Conservation (phyloP, 2,329 filamentous ascomycete species). For the Alternaria sp. region DNA sequence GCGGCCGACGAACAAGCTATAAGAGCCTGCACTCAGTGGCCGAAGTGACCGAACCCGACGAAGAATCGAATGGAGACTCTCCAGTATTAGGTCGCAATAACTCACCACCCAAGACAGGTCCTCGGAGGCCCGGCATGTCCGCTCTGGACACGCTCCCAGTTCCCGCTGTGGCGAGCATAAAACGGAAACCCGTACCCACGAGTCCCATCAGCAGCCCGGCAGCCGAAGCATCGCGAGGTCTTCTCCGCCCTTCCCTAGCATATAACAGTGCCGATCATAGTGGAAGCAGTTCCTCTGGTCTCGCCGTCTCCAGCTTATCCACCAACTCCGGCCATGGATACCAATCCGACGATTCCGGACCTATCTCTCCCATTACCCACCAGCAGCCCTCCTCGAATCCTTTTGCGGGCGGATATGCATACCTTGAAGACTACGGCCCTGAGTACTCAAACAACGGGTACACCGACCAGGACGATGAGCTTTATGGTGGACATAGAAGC, state of each 20-base stretch:
- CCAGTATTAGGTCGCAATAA: conserved; percentile 24
- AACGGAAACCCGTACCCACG: conserved; percentile 32
- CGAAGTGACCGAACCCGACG: conserved; percentile 42
- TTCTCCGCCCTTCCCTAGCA: conserved; percentile 32
- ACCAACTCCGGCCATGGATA: conserved; percentile 10
- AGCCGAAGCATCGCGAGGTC: conserved; percentile 25
- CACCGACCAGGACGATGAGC: conserved; percentile 32
- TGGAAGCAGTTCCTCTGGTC: conserved; percentile 32
- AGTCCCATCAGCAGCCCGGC: conserved; percentile 25
- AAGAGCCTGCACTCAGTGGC: conserved; percentile 41
- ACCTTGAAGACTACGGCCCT: conserved; percentile 43
- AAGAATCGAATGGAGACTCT: conserved; percentile 23
- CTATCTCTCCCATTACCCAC: conserved; percentile 22
- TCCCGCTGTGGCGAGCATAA: conserved; percentile 26
- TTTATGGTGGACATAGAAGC: conserved; percentile 40
- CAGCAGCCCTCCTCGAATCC: conserved; percentile 25
- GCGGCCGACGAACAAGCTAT: conserved; percentile 42
- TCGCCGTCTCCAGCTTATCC: conserved; percentile 20
- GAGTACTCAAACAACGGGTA: conserved; percentile 26
- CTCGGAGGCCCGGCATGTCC: conserved; percentile 11
- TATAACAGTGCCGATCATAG: conserved; percentile 23
- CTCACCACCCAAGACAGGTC: conserved; percentile 6
- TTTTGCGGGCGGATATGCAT: conserved; percentile 33
- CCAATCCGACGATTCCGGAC: conserved; percentile 13
- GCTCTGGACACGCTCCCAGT: conserved; percentile 21